A percentile compares a stretch with the other conserved stretches of the same genome.
Evolutionary conservation across 139 green algal species (phyloP).

Genomic region (Tetradesmus lagerheimii): DNA sequence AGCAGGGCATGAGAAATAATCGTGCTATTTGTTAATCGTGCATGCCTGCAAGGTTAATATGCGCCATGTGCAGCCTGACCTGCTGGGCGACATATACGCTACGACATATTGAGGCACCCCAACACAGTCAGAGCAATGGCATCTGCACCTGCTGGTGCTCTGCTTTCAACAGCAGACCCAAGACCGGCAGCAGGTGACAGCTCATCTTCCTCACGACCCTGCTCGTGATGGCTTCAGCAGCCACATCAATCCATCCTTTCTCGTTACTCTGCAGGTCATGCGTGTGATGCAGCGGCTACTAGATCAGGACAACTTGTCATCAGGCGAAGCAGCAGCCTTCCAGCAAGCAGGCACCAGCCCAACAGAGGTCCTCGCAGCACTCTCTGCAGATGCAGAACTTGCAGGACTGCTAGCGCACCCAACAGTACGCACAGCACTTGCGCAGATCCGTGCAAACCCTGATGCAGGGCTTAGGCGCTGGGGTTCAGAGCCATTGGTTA

Average conservation of each 20-base stretch:
- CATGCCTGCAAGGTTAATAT: not conserved
- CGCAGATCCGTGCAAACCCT: conserved; percentile 13
- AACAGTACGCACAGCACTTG: conserved; percentile 20
- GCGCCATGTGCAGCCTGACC: not conserved
- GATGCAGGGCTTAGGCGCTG: conserved; percentile 12
- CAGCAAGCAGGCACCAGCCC: conserved; percentile 21
- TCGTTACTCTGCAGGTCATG: conserved; percentile 21
- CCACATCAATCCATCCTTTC: too few relatives aligned
- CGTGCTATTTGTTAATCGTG: not conserved
- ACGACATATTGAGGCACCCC: too few relatives aligned
- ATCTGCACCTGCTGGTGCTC: too few relatives aligned
- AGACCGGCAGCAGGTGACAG: too few relatives aligned
- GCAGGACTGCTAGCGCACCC: not conserved
- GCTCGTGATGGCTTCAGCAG: too few relatives aligned
- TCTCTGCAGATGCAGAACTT: conserved; percentile 33
- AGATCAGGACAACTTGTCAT: not conserved
- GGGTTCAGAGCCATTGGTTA: not conserved
- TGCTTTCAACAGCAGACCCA: too few relatives aligned
- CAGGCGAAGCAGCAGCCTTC: conserved; percentile 9
- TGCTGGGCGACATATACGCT: not conserved
- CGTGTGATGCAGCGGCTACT: conserved; percentile 29
- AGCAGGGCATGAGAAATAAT: not conserved
- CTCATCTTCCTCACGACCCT: too few relatives aligned
- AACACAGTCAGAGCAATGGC: too few relatives aligned
- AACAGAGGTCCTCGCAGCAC: not conserved